Percentiles rank a stretch among this genome's conserved stretches.
Conservation (phyloP, 768 basidiomycete genomes). For the Dioszegia aurantiaca region DNA sequence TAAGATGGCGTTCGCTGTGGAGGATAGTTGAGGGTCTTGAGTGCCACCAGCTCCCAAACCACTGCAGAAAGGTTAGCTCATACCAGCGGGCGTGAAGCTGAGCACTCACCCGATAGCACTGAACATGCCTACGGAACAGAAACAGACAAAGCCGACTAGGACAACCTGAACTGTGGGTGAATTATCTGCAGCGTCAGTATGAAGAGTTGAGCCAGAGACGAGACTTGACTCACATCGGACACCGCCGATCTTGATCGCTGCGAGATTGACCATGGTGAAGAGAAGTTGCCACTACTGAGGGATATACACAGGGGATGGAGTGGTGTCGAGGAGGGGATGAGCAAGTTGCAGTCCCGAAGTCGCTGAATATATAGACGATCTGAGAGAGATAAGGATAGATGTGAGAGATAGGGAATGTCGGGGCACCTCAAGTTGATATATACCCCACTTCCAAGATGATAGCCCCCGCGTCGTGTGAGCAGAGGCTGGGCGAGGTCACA, state of each 20-base stretch:
- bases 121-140: constrained; percentile 42
- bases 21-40: constrained; percentile 54
- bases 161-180: constrained; percentile 30
- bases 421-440: background rate
- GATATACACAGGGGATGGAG: background rate
- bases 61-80: background rate
- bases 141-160: constrained; percentile 37
- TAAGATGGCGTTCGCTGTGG: constrained; percentile 55
- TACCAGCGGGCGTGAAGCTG: background rate
- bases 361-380: background rate
- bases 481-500: background rate
- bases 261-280: constrained; percentile 25
- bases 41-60: constrained; percentile 47
- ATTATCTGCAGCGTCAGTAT: constrained; percentile 25
- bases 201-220: background rate
- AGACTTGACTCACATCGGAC: constrained; percentile 25
- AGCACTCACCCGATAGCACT: constrained; percentile 19
- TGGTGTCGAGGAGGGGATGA: too few relatives aligned
- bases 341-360: too few relatives aligned
- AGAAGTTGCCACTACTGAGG: background rate
- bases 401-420: constrained; percentile 2
- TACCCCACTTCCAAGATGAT: too few relatives aligned
- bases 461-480: too few relatives aligned
- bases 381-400: background rate
- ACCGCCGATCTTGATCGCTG: constrained; percentile 24